Evolutionary conservation across 1,284 basidiomycete species (phyloP).

Genomic region (Singerocomus rubriflavus): DNA sequence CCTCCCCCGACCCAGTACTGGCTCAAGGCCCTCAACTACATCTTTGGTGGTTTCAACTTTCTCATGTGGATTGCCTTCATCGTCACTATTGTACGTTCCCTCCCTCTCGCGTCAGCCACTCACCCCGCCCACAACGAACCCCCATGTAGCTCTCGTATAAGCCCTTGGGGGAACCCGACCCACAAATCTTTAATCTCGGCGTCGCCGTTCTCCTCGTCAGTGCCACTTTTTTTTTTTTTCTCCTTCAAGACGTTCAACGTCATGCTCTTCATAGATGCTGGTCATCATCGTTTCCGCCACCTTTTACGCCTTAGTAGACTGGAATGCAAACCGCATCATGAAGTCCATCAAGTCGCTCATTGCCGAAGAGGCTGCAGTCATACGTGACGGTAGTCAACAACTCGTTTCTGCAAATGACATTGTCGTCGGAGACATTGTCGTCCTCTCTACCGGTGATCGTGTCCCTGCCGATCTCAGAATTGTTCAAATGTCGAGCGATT

Average conservation of each 20-base stretch:
- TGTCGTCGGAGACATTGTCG: conserved; percentile 78
- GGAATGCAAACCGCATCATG: conserved; percentile 35
- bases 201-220: conserved; percentile 75
- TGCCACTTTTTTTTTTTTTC: conserved; percentile 32
- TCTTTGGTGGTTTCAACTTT: conserved; percentile 53
- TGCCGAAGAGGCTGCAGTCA: conserved; percentile 37
- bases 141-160: conserved; percentile 46
- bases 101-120: conserved; percentile 39
- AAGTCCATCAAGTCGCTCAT: conserved; percentile 37
- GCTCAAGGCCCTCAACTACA: conserved; percentile 47
- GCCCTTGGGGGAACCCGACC: conserved; percentile 45
- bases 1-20: conserved; percentile 45
- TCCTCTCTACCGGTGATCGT: conserved; percentile 71
- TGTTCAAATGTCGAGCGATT: conserved; percentile 46
- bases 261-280: conserved; percentile 29
- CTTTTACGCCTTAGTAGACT: conserved; percentile 40
- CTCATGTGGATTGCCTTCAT: conserved; percentile 51
- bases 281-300: conserved; percentile 65
- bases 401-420: conserved; percentile 74
- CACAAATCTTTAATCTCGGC: conserved; percentile 51
- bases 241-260: too few species aligned
- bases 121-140: too few species aligned
- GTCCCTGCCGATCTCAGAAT: conserved; percentile 82
- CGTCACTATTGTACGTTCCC: conserved; percentile 37
- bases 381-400: conserved; percentile 56